These are phyloP conservation scores for Triangularia verruculosa DNA, from an alignment of 2,329 filamentous ascomycete genomes.

Conservation along the genomic window DNA sequence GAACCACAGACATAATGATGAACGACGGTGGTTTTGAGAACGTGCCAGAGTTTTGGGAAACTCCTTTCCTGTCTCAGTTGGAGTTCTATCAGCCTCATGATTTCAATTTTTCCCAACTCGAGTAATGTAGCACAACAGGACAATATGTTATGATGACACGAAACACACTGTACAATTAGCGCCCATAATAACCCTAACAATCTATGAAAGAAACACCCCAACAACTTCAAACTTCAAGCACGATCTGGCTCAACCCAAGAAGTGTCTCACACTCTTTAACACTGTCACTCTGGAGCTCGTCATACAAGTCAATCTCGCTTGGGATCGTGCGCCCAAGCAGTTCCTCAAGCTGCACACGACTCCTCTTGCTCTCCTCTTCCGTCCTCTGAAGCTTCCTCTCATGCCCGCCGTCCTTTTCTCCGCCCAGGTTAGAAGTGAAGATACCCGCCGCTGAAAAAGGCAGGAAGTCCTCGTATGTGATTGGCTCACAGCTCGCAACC, in stretches of 20 bases:
- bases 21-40: neutral
- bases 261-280: constrained; percentile 7
- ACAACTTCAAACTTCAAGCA: neutral
- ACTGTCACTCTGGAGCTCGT: constrained; percentile 9
- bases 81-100: neutral
- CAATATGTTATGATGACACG: neutral
- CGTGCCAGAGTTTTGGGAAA: neutral
- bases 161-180: neutral
- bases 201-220: neutral
- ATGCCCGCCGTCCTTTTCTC: constrained; percentile 5
- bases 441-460: constrained; percentile 53
- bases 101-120: neutral
- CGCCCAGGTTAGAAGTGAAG: constrained; percentile 19
- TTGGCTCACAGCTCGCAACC: constrained; percentile 38
- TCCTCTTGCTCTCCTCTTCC: neutral
- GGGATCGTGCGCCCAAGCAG: constrained; percentile 7
- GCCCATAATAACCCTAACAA: neutral
- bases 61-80: neutral
- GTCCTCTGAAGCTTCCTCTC: constrained; percentile 6
- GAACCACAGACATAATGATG: neutral
- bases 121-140: neutral
- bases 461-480: constrained; percentile 55
- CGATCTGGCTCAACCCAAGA: constrained; percentile 6
- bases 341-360: constrained; percentile 7
- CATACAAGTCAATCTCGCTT: constrained; percentile 12